These are phyloP conservation scores for Meyerozyma sp. DNA, from an alignment of 1,139 yeast genomes.

Conservation along the genomic window DNA sequence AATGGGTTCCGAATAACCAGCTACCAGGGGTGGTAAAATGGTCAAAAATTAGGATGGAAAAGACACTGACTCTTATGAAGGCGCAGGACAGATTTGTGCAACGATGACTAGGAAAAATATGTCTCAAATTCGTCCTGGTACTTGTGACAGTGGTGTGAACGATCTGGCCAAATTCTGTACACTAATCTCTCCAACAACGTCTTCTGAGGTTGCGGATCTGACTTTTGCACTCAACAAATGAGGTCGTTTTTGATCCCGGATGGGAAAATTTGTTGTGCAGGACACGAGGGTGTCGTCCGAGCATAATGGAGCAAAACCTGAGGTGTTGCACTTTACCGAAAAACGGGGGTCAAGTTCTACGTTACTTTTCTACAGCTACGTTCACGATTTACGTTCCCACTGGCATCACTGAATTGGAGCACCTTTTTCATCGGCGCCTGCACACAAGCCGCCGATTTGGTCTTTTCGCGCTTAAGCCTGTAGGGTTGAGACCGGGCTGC, in stretches of 20 bases:
- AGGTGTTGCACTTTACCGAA: neutral
- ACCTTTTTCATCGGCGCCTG: neutral
- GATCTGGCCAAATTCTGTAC: neutral
- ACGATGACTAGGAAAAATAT: neutral
- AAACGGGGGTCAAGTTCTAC: neutral
- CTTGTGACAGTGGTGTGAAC: neutral
- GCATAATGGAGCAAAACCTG: neutral
- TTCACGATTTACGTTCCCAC: neutral
- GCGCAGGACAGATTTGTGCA: neutral
- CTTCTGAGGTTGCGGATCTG: neutral
- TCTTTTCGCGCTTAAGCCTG: neutral
- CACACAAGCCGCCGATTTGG: neutral
- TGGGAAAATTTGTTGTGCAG: conserved; percentile 1
- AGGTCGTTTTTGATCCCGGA: conserved; percentile 1
- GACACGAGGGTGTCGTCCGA: conserved; percentile 1
- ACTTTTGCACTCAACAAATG: conserved; percentile 1
- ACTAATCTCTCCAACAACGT: neutral
- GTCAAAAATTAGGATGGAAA: too few relatives aligned
- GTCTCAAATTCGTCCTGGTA: neutral
- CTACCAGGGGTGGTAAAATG: too few relatives aligned
- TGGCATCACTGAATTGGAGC: neutral
- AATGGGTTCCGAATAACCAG: too few relatives aligned
- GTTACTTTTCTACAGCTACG: neutral
- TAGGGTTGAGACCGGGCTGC: neutral
- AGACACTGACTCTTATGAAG: neutral